Conservation (phyloP, 2,329 filamentous ascomycete genomes). For the Neonectria punicea region DNA sequence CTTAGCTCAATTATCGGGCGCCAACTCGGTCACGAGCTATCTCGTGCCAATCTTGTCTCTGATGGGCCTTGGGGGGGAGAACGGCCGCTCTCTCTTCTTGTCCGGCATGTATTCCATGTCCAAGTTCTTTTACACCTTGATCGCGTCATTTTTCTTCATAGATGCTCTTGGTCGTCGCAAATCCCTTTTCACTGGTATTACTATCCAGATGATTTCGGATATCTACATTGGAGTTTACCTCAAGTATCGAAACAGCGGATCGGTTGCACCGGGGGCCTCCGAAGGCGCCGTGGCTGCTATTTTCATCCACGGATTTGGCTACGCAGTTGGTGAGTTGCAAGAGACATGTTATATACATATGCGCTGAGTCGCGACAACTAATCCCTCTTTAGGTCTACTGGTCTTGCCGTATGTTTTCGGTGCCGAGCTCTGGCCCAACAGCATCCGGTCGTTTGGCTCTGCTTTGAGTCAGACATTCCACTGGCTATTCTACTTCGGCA, state of each 20-base stretch:
- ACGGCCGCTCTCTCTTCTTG: constrained; percentile 49
- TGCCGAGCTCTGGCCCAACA: constrained; percentile 22
- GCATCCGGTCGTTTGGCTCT: constrained; percentile 20
- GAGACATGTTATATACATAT: no score
- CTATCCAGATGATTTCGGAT: constrained; percentile 52
- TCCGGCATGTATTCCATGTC: constrained; percentile 55
- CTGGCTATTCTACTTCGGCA: constrained; percentile 53
- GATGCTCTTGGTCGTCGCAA: constrained; percentile 55
- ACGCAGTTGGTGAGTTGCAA: constrained; percentile 45
- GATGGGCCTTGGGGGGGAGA: constrained; percentile 37
- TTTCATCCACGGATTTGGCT: constrained; percentile 58
- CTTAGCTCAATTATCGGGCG: constrained; percentile 56
- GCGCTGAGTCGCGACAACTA: neutral
- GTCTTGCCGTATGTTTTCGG: constrained; percentile 56
- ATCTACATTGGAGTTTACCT: constrained; percentile 55
- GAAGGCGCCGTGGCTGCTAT: constrained; percentile 55
- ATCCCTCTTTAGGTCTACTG: constrained; percentile 38
- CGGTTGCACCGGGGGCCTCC: constrained; percentile 42
- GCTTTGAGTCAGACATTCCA: constrained; percentile 38
- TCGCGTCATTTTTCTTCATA: constrained; percentile 56
- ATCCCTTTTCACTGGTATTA: constrained; percentile 50
- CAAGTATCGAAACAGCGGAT: constrained; percentile 44
- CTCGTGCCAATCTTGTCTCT: constrained; percentile 55
- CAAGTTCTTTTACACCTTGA: constrained; percentile 55
- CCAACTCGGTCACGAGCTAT: constrained; percentile 56